These are phyloP conservation scores for Kalmusia sp. DNA, from an alignment of 2,329 filamentous ascomycete species.

Conservation along the genomic window DNA sequence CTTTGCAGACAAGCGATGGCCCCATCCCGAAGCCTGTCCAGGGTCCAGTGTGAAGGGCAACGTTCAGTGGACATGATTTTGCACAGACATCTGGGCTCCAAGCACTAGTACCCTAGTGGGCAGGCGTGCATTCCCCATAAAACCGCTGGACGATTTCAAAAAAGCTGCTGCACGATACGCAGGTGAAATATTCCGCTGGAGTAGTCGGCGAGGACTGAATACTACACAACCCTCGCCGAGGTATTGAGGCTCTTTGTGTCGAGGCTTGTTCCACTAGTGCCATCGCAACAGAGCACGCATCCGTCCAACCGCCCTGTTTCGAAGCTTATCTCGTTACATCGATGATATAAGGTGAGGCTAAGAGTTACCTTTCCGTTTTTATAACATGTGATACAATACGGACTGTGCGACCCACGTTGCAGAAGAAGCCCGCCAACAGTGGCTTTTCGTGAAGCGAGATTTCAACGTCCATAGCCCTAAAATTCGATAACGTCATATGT, in stretches of 20 bases:
- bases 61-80: neutral
- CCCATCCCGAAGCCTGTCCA: slow-evolving; percentile 1
- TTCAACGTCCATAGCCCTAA: neutral
- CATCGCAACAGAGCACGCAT: neutral
- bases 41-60: neutral
- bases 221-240: too few relatives aligned
- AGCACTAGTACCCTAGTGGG: neutral
- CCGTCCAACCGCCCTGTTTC: neutral
- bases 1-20: slow-evolving; percentile 5
- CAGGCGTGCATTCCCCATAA: neutral
- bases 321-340: neutral
- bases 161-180: neutral
- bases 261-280: neutral
- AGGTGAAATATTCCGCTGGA: neutral
- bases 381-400: slow-evolving; percentile 4
- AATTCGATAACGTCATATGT: neutral
- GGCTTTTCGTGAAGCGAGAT: neutral
- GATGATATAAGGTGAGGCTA: neutral
- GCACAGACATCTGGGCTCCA: too few relatives aligned
- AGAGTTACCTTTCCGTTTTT: neutral
- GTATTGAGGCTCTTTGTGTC: neutral
- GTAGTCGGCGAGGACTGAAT: neutral
- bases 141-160: neutral
- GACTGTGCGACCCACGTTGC: neutral
- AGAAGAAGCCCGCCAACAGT: neutral